Evolutionary conservation across 805 yeast species (phyloP).

Genomic region (Vanderwaltozyma verrucispora): DNA sequence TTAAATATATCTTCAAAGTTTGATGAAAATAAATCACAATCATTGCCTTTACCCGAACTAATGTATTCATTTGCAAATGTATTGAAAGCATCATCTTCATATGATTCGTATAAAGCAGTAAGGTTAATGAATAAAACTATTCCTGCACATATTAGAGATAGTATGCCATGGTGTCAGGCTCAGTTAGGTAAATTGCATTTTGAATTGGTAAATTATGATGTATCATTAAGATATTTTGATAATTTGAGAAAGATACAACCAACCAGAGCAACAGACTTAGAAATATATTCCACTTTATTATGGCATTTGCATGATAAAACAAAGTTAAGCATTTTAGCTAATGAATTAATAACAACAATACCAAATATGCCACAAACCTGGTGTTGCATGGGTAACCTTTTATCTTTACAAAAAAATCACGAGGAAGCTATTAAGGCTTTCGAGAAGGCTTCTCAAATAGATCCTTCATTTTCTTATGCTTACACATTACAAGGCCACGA

Average conservation of each 20-base stretch:
- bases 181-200: constrained; percentile 73
- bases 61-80: constrained; percentile 14
- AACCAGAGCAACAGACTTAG: constrained; percentile 80
- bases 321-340: constrained; percentile 71
- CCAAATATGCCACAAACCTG: constrained; percentile 72
- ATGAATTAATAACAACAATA: constrained; percentile 62
- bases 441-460: constrained; percentile 60
- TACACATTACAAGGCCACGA: constrained; percentile 94
- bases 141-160: constrained; percentile 46
- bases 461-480: constrained; percentile 71
- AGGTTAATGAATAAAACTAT: constrained; percentile 46
- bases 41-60: constrained; percentile 4
- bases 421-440: constrained; percentile 87
- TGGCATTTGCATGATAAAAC: constrained; percentile 87
- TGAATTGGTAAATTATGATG: constrained; percentile 78
- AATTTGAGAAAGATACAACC: constrained; percentile 60
- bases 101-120: constrained; percentile 74
- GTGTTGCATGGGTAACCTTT: constrained; percentile 85
- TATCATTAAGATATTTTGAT: constrained; percentile 54
- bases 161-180: constrained; percentile 77
- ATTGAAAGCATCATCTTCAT: constrained; percentile 29
- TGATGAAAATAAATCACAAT: background rate
- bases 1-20: too few species aligned
- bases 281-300: constrained; percentile 74
- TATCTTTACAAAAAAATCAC: constrained; percentile 72